Evolutionary conservation across 768 basidiomycete genomes (phyloP).

Genomic region (Multifurca ochricompacta): DNA sequence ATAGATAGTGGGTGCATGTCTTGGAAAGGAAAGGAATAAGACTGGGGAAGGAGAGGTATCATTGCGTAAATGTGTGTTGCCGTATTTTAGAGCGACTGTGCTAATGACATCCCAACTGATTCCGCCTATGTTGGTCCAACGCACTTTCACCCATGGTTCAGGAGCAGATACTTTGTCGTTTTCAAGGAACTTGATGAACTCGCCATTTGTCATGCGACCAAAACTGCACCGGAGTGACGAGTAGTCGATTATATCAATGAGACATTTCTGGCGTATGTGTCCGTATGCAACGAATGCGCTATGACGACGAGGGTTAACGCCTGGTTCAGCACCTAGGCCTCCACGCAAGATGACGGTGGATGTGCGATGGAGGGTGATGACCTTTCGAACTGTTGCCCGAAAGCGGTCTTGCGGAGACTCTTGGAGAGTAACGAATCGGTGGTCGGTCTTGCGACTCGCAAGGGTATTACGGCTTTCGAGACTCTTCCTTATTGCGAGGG

Average conservation of each 20-base stretch:
- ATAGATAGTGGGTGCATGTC: conserved; percentile 65
- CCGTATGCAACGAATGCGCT: conserved; percentile 50
- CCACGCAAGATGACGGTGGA: conserved; percentile 32
- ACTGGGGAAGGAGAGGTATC: neutral
- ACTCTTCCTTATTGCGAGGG: neutral
- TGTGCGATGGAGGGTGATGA: conserved; percentile 55
- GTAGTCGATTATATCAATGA: conserved; percentile 64
- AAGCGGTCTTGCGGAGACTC: conserved; percentile 43
- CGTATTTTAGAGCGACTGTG: conserved; percentile 54
- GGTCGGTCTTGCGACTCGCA: neutral
- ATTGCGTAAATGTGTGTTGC: conserved; percentile 32
- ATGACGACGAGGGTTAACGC: conserved; percentile 56
- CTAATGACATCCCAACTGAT: conserved; percentile 67
- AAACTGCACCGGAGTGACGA: conserved; percentile 46
- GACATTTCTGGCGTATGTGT: conserved; percentile 50
- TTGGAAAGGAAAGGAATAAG: conserved; percentile 23
- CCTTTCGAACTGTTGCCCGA: conserved; percentile 46
- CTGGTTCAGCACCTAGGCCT: conserved; percentile 59
- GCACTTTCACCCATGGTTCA: conserved; percentile 57
- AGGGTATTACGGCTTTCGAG: neutral
- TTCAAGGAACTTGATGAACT: conserved; percentile 51
- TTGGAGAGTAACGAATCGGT: neutral
- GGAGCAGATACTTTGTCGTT: conserved; percentile 37
- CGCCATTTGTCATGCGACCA: conserved; percentile 49
- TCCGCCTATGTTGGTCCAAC: conserved; percentile 71